Base-by-base conservation (phyloP, 345 rosid species). In the Pistacia integerrima region DNA sequence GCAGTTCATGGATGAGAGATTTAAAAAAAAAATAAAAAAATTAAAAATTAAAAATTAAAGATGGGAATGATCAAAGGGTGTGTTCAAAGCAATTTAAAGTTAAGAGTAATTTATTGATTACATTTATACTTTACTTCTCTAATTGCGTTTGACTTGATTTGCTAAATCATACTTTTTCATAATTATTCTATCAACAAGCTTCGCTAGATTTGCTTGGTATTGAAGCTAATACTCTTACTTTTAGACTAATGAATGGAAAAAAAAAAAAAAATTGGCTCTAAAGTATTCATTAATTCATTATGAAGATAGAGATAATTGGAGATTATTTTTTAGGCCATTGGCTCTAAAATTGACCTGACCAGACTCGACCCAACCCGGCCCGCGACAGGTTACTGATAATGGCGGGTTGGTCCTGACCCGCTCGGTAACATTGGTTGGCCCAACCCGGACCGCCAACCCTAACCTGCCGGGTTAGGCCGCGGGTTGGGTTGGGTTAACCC, bases 81-180 rank as follows among this genome's bases (percentile, higher is more conserved):
- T 79, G 58, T 18, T 72, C 56, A 83, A 87, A 87, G 91, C 59
- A 78, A 80, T 18, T n/a, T 28, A 78, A 84, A 71, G 63, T 73
- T 54, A n/a, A 17, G 72, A 76, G 61, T 70, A 48, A 72, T 83
- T 81, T 80, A 74, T 72, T 63, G 68, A 64, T 46, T 71, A 68
- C 72, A 20, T 71, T 75, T 46, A 51, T 56, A 67, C 14, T 70
- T 63, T 67, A 48, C 69, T 79, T 72, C 54, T 69, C 51, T 75
- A 9, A 36, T 57, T 52, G 66, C 64, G 63, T 78, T 78, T 79
- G 73, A 70, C 73, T 70, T 4, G 35, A 72, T 52, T 57, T 60
- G 28, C n/a, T 54, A 41, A 12, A 74, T 77, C 57, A 73, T 64
- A 41, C 49, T 63, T 74, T 51, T 51, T 69, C 70, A 62, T 77